A percentile compares a stretch with the other conserved stretches of the same genome.
phyloP scores from a whole-genome alignment of 805 yeast species.

The Candida quercuum region DNA sequence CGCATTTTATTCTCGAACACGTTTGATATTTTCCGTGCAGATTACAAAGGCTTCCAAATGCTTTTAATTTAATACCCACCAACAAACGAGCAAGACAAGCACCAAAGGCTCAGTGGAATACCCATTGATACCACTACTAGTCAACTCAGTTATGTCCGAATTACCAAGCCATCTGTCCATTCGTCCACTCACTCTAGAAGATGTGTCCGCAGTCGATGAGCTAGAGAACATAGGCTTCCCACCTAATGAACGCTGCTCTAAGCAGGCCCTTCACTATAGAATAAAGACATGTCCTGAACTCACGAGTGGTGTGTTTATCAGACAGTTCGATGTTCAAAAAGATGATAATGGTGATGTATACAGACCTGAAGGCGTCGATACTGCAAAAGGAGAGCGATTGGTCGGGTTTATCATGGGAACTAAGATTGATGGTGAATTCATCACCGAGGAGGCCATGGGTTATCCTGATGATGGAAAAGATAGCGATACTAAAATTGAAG shows the following conservation, averaged over 20 bases:
- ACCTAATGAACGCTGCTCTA: slow-evolving; percentile 59
- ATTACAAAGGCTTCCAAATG: no score
- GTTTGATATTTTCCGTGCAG: no score
- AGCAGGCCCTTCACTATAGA: slow-evolving; percentile 63
- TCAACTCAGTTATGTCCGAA: no score
- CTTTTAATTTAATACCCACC: no score
- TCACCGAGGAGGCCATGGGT: slow-evolving; percentile 55
- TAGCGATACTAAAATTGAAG: no score
- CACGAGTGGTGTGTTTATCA: slow-evolving; percentile 79
- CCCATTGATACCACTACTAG: no score
- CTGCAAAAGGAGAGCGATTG: slow-evolving; percentile 53
- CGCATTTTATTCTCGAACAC: no score
- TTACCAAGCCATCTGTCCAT: slow-evolving; percentile 63
- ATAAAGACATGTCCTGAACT: slow-evolving; percentile 83
- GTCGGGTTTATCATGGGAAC: slow-evolving; percentile 83
- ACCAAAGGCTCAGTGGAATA: no score
- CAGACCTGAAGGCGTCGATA: slow-evolving; percentile 26
- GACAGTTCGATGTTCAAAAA: slow-evolving; percentile 44
- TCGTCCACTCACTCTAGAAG: slow-evolving; percentile 77
- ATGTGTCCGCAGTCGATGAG: slow-evolving; percentile 51
- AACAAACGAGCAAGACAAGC: no score
- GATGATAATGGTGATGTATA: slow-evolving; percentile 26
- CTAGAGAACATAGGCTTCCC: slow-evolving; percentile 72
- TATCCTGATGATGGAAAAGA: no score
- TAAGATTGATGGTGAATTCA: slow-evolving; percentile 45